A percentile compares a stretch with the other conserved stretches of the same genome.
These are phyloP conservation scores for Kodamaea jinghongensis DNA, from an alignment of 805 yeast species.

Conservation along the genomic window DNA sequence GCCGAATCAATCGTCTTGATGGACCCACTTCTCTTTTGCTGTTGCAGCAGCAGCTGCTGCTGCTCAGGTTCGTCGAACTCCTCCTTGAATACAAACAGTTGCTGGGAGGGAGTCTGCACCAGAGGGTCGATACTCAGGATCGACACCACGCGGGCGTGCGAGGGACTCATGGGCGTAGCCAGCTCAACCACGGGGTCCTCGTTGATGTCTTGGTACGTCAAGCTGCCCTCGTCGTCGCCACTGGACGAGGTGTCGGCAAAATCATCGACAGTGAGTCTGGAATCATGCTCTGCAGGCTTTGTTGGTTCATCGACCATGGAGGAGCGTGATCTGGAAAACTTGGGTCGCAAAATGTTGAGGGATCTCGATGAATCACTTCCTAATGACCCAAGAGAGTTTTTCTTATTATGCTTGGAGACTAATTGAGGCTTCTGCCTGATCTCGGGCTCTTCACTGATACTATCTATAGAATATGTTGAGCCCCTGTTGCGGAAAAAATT, in stretches of 20 bases:
- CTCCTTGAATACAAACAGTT: conserved; percentile 26
- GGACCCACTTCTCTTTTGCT: conserved; percentile 1
- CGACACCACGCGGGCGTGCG: too few species aligned
- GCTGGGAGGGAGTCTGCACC: conserved; percentile 1
- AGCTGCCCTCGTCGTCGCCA: conserved; percentile 8
- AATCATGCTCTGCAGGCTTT: neutral
- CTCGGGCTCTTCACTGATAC: conserved; percentile 22
- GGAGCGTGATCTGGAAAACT: conserved; percentile 19
- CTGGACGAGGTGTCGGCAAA: conserved; percentile 39
- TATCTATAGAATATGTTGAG: conserved; percentile 24
- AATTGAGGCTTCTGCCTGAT: conserved; percentile 1
- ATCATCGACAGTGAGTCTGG: conserved; percentile 24
- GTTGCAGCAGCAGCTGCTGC: neutral
- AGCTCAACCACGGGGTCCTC: conserved; percentile 7
- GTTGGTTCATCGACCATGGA: conserved; percentile 12
- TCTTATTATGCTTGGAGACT: neutral
- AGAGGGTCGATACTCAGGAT: too few species aligned
- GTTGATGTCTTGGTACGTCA: conserved; percentile 9
- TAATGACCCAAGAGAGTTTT: conserved; percentile 6
- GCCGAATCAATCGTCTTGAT: conserved; percentile 5
- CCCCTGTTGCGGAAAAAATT: conserved; percentile 22
- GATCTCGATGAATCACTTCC: conserved; percentile 11
- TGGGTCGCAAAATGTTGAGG: conserved; percentile 18
- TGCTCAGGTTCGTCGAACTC: conserved; percentile 23
- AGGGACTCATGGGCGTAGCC: neutral